Evolutionary conservation across 1,284 basidiomycete genomes (phyloP).

Genomic region (Ganoderma boninense): DNA sequence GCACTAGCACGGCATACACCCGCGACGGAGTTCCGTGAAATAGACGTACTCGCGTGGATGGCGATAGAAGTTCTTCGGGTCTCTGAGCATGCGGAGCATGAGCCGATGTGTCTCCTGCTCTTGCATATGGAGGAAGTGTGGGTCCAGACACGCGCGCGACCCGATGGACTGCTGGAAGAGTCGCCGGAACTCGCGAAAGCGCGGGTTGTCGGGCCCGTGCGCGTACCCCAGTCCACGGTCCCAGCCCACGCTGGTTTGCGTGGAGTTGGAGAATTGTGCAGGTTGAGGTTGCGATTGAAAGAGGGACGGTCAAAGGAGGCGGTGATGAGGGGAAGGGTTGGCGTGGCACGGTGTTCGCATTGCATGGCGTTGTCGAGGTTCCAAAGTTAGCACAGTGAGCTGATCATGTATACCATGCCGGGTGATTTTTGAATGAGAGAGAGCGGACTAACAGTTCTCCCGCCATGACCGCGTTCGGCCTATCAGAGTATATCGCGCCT

Average conservation of each 20-base stretch:
- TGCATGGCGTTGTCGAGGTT: background rate
- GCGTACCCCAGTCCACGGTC: constrained; percentile 51
- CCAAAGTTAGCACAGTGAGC: background rate
- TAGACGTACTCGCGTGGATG: constrained; percentile 26
- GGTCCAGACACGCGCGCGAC: constrained; percentile 41
- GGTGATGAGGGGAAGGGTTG: too few relatives aligned
- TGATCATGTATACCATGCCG: too few relatives aligned
- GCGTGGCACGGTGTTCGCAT: too few relatives aligned
- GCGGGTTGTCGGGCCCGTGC: constrained; percentile 44
- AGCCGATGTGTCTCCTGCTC: constrained; percentile 43
- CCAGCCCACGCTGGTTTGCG: constrained; percentile 56
- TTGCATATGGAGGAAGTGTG: constrained; percentile 38
- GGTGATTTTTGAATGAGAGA: too few relatives aligned
- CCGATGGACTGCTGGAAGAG: constrained; percentile 51
- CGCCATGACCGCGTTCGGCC: constrained; percentile 50
- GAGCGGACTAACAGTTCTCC: constrained; percentile 55
- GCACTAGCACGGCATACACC: background rate
- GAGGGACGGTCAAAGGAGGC: too few relatives aligned
- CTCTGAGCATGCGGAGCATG: constrained; percentile 43
- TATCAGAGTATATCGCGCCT: constrained; percentile 51
- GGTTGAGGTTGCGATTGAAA: too few relatives aligned
- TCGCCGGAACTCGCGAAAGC: constrained; percentile 50
- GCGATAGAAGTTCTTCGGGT: constrained; percentile 39
- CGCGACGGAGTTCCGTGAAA: background rate
- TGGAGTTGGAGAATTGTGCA: too few relatives aligned